Evolutionary conservation across 768 basidiomycete species (phyloP), one percentile per base, ranked within the genome.

Genomic region (Lactifluus pinguis): DNA sequence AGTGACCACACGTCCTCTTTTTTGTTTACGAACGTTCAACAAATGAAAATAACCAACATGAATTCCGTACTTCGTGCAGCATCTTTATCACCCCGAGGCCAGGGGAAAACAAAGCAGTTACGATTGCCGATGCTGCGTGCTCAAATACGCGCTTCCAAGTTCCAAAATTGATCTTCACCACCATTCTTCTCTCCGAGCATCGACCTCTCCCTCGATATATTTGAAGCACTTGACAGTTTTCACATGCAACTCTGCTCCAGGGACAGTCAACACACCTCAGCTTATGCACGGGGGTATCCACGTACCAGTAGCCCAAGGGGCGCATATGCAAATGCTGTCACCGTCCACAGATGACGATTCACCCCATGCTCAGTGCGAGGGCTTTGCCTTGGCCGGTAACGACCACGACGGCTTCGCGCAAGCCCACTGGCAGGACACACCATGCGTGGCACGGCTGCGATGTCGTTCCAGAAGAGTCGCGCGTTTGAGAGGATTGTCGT

Each of bases 221-320:
- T 90, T 91, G 77, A 93, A 93, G 75, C 92, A 93, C 67, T 89
- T 90, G 62, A 92, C 90, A 0, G 90, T 92, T 75, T 92, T 93
- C 59, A 93, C 90, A 61, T 84, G 88, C 39, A 93, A 79, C 70
- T 93, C 90, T 88, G 68, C 5, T 6, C 7, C n/a, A 45, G 1
- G 4, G n/a, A 48, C 45, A 19, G 50, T 21, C 8, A 25, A 30
- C 21, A 55, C 9, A 49, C n/a, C 30, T 30, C 39, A 44, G n/a
- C 25, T 21, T 55, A 2, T 25, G 25, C 19, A 29, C 25, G 19
- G 48, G 38, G 49, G 25, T 25, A 25, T 25, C 48, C 39, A 72
- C 76, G 8, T 68, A 86, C 88, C 88, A 32, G 86, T n/a, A n/a
- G n/a, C 79, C 3, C 88, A 89, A 92, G 1, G 90, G 89, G 68